phyloP scores from a whole-genome alignment of 1,139 yeast genomes.

The Kurtzmaniella quercitrusa region DNA sequence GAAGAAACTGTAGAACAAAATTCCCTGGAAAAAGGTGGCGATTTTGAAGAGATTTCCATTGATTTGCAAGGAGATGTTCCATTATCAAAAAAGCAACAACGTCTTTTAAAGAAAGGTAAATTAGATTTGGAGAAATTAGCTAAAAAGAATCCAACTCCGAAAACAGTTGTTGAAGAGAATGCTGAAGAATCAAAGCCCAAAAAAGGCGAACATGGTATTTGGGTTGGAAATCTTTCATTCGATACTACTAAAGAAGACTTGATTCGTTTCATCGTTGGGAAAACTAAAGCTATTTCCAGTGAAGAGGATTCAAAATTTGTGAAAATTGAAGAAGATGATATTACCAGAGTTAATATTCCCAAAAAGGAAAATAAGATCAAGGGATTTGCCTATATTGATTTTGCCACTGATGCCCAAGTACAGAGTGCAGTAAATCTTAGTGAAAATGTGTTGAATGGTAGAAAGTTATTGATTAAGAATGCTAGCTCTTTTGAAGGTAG shows the following conservation, averaged over 20 bases:
- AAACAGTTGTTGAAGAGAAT: conserved; percentile 26
- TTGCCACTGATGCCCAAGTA: conserved; percentile 60
- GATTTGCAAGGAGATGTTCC: conserved; percentile 78
- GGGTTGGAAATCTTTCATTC: conserved; percentile 92
- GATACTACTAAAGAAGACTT: conserved; percentile 80
- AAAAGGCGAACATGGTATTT: conserved; percentile 67
- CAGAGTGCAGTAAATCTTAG: conserved; percentile 61
- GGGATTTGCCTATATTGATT: conserved; percentile 92
- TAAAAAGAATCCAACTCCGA: conserved; percentile 44
- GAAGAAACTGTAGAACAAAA: conserved; percentile 7
- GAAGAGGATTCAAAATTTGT: conserved; percentile 30
- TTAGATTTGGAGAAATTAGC: conserved; percentile 55
- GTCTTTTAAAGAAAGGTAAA: conserved; percentile 79
- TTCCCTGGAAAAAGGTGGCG: conserved; percentile 15
- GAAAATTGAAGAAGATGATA: conserved; percentile 42
- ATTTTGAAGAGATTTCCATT: conserved; percentile 66
- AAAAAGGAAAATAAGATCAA: conserved; percentile 58
- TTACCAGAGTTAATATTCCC: conserved; percentile 64
- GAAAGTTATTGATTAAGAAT: conserved; percentile 81
- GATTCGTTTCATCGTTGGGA: conserved; percentile 56
- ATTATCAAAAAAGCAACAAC: conserved; percentile 84
- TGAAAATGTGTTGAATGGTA: conserved; percentile 72
- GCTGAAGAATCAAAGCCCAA: conserved; percentile 23
- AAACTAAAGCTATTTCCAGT: conserved; percentile 36
- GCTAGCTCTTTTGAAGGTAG: conserved; percentile 84